phyloP scores from a whole-genome alignment of 1,139 yeast species.

The Saccharomyces hybrid region DNA sequence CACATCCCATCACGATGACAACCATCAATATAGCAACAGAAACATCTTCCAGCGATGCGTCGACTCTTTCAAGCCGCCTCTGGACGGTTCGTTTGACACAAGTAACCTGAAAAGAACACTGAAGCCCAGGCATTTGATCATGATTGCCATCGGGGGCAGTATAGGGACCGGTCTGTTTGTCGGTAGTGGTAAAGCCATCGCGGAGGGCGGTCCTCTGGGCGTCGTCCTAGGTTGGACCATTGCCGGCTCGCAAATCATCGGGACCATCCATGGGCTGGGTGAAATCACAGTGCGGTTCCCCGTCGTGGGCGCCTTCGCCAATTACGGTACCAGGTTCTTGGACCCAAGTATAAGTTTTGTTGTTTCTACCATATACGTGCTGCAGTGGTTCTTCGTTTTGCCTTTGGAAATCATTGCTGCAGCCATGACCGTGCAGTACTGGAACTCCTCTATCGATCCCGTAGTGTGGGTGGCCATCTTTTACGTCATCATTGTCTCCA shows the following conservation, averaged over 20 bases:
- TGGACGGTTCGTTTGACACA: slow-evolving; percentile 18
- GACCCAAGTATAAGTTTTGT: slow-evolving; percentile 71
- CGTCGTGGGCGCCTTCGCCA: slow-evolving; percentile 63
- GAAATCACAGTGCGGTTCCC: slow-evolving; percentile 64
- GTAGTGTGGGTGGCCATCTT: no score
- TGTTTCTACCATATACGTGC: slow-evolving; percentile 63
- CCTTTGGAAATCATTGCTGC: slow-evolving; percentile 70
- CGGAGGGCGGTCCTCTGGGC: slow-evolving; percentile 60
- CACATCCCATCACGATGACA: slow-evolving; percentile 1
- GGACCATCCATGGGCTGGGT: slow-evolving; percentile 62
- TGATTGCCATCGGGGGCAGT: slow-evolving; percentile 69
- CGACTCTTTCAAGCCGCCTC: slow-evolving; percentile 19
- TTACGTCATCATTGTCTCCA: no score
- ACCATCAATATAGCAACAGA: neutral
- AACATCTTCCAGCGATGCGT: slow-evolving; percentile 12
- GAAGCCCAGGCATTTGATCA: slow-evolving; percentile 18
- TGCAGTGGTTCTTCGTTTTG: slow-evolving; percentile 62
- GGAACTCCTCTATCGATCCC: slow-evolving; percentile 34
- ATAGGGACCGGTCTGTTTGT: slow-evolving; percentile 75
- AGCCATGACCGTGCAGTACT: slow-evolving; percentile 56
- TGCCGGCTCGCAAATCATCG: slow-evolving; percentile 48
- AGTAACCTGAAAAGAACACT: slow-evolving; percentile 14
- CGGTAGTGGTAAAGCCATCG: slow-evolving; percentile 56
- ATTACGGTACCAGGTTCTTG: slow-evolving; percentile 56
- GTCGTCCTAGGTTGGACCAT: slow-evolving; percentile 48